Evolutionary conservation across 495 filamentous ascomycete genomes (phyloP), one percentile per base, ranked within the genome.

Genomic region (Bacidia gigantensis): DNA sequence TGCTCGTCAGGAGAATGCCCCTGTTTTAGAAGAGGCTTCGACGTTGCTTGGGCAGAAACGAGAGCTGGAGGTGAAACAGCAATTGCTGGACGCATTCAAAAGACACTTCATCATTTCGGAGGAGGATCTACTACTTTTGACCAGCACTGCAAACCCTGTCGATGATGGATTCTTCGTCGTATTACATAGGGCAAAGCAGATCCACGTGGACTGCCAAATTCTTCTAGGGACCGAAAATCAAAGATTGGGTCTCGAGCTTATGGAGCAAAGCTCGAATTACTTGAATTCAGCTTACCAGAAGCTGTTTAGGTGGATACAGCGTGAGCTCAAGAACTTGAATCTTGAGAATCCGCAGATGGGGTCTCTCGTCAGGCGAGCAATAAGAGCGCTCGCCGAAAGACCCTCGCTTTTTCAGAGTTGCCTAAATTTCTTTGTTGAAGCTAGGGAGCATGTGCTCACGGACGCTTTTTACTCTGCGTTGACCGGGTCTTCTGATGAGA

Each of bases 241-340:
- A 67, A 79, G 80, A 40, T 68, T 95, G 10, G 87, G 86, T 2
- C 67, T 87, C 7, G 89, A 97, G 59, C 78, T 97, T 20, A 89
- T 97, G 79, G 92, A 96, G 50, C 78, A 88, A 66, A 87, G 81
- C 51, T 84, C 87, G 11, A 81, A 82, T 51, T 79, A 86, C 38
- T 76, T 99, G n/a, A 92, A 95, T 63, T 75, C 75, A 11, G 90
- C 85, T 11, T 97, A 93, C 62, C 90, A 97, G 65, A 97, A 95
- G 64, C 73, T 97, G 10, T 95, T 90, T 65, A 77, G 82, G 55
- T 97, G 93, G 93, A 83, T 94, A 9, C 89, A 96, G 64, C 79
- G 82, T 26, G 89, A 97, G 60, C 89, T 98, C 70, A 90, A 89
- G 64, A 81, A 82, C 1, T 67, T 97, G 43, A 93, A 96, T 62